Percentiles rank a stretch among this genome's conserved stretches.
Conservation (phyloP, 257 asterid species). For the Vinca minor region DNA sequence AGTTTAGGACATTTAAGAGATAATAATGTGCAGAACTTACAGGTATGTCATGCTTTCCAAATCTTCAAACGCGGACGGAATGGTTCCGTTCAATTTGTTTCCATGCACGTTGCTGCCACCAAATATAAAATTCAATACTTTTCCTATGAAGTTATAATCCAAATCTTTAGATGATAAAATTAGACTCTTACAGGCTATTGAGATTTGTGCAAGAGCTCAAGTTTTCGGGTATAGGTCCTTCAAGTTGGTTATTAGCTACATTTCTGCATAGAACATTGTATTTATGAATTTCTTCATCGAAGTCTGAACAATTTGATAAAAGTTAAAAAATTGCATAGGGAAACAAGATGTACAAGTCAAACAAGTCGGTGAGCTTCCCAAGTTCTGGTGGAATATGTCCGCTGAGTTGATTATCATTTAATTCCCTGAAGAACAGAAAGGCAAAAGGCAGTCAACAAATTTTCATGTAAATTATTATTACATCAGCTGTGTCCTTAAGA, state of each 20-base stretch:
- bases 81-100: conserved; percentile 70
- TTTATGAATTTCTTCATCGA: background rate
- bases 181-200: conserved; percentile 80
- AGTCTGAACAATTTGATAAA: background rate
- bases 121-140: background rate
- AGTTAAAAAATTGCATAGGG: background rate
- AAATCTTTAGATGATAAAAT: background rate
- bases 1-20: background rate
- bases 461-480: background rate
- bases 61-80: conserved; percentile 68
- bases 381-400: conserved; percentile 82
- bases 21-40: conserved; percentile 39
- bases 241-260: conserved; percentile 73
- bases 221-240: conserved; percentile 79
- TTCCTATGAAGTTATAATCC: background rate
- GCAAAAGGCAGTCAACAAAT: background rate
- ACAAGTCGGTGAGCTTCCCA: conserved; percentile 84
- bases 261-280: conserved; percentile 42
- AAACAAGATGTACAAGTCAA: conserved; percentile 56
- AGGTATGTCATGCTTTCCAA: conserved; percentile 90
- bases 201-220: conserved; percentile 90
- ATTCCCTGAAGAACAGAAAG: conserved; percentile 75
- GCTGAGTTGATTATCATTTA: conserved; percentile 73
- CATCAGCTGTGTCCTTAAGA: no score
- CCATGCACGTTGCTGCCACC: conserved; percentile 69